phyloP scores from a whole-genome alignment of 2,329 filamentous ascomycete genomes.

The Botrytis paeoniae region DNA sequence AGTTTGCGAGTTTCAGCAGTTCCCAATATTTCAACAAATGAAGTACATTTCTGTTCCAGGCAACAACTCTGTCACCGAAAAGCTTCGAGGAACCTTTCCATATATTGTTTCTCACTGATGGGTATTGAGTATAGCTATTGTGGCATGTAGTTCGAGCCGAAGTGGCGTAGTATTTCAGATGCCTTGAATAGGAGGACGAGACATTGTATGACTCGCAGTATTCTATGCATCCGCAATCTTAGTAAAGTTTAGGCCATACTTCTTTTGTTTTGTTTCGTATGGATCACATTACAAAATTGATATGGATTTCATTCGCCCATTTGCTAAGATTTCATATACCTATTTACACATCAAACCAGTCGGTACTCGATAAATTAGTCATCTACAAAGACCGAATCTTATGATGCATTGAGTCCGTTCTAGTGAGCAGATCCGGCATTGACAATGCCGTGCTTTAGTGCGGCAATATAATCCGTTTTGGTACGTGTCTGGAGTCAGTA shows the following conservation, averaged over 20 bases:
- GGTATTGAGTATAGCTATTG: no score
- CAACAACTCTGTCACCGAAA: neutral
- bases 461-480: neutral
- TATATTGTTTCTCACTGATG: neutral
- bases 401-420: neutral
- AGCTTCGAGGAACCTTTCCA: neutral
- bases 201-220: constrained; percentile 2
- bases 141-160: neutral
- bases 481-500: neutral
- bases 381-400: neutral
- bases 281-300: neutral
- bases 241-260: neutral
- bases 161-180: neutral
- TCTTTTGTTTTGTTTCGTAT: neutral
- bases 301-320: neutral
- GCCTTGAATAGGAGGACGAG: neutral
- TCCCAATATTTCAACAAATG: neutral
- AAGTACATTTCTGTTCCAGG: neutral
- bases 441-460: neutral
- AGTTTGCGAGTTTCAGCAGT: neutral
- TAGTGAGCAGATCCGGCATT: constrained; percentile 2
- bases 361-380: neutral
- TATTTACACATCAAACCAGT: neutral
- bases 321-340: neutral
- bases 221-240: neutral